Evolutionary conservation across 805 yeast genomes (phyloP), one percentile per base, ranked within the genome.

Genomic region (Candida sonorensis): DNA sequence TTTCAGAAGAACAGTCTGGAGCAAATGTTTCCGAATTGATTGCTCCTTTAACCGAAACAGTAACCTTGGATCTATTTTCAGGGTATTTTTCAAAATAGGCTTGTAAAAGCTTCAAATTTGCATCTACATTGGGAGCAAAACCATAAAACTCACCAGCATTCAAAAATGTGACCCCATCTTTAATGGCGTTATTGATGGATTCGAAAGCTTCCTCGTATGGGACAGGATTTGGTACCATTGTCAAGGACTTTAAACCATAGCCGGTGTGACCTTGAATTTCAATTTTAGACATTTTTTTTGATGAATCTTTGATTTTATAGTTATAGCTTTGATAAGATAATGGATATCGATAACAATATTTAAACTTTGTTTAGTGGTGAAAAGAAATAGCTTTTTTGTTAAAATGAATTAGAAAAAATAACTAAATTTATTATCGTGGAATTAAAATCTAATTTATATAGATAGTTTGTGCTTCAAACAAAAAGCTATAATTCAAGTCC

Each of bases 61-160:
- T 59, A 28, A 77, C 75, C 39, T 79, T 64, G 32, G 69, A 59
- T 32, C 77, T 67, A 32, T 62, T 60, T 29, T 71, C 77, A 3
- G 86, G 81, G 38, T 70, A 62, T 41, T 61, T 53, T n/a, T 50
- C 64, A 44, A 82, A 72, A 50, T 81, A 85, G 7, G 64, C 69
- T 29, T 68, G 61, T 25, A 83, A 52, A 35, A 73, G 64, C 44
- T 67, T 57, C 61, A 86, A 60, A 48, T 82, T 83, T 38, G 60
- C 56, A 29, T 46, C 46, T 30, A 62, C 59, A 21, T 63, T 51
- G 4, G 66, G 64, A 10, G 39, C 30, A 1, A 55, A 38, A n/a
- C 94, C 94, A 46, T 86, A 85, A 50, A 85, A 83, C 46, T 79
- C 92, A 37, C 92, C 92, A 17, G 75, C 77, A 48, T 84, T 84